Conservation (phyloP, 1,139 yeast genomes). For the Diutina neorugosa region DNA sequence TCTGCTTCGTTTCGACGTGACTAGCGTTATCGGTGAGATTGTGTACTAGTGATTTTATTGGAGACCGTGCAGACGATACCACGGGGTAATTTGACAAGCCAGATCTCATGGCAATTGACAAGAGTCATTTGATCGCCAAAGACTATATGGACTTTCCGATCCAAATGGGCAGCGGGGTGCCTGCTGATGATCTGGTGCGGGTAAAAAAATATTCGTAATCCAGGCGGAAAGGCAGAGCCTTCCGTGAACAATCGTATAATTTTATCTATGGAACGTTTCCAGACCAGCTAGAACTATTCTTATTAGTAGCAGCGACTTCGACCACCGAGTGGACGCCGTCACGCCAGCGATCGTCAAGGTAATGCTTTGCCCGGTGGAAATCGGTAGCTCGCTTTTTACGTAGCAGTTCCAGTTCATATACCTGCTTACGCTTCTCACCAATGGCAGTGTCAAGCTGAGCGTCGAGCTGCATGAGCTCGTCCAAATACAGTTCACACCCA, state of each 20-base stretch:
- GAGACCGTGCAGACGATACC: too few species aligned
- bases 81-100: too few species aligned
- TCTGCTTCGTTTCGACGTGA: too few species aligned
- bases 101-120: too few species aligned
- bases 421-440: slow-evolving; percentile 17
- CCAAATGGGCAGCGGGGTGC: too few species aligned
- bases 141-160: too few species aligned
- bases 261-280: background rate
- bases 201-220: background rate
- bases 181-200: background rate
- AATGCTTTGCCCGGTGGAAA: slow-evolving; percentile 23
- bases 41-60: too few species aligned
- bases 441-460: slow-evolving; percentile 11
- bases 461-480: slow-evolving; percentile 11
- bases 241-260: background rate
- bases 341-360: slow-evolving; percentile 25
- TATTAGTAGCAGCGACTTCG: slow-evolving; percentile 17
- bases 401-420: slow-evolving; percentile 18
- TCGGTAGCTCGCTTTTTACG: slow-evolving; percentile 26
- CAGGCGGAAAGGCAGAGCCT: background rate
- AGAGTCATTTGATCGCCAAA: too few species aligned
- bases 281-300: background rate
- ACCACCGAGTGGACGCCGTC: slow-evolving; percentile 26
- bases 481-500: slow-evolving; percentile 12
- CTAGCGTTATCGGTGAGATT: too few species aligned